These are phyloP conservation scores for Aspergillus pseudotamarii DNA, from an alignment of 2,329 filamentous ascomycete species.

Conservation along the genomic window DNA sequence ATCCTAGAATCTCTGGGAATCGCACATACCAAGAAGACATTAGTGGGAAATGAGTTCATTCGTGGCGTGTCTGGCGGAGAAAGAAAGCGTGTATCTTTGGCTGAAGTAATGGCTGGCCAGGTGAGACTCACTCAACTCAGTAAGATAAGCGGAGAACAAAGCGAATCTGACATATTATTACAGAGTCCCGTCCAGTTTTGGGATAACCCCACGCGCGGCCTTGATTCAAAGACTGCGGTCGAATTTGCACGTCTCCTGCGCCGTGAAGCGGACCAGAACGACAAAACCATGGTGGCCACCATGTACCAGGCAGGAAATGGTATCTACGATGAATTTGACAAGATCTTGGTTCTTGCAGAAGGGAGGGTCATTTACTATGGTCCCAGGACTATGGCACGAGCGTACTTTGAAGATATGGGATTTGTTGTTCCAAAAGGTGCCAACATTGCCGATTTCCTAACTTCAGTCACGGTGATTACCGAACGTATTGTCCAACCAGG, in stretches of 20 bases:
- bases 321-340: slow-evolving; percentile 70
- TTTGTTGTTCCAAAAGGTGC: slow-evolving; percentile 64
- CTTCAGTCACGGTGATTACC: slow-evolving; percentile 62
- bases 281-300: slow-evolving; percentile 62
- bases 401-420: slow-evolving; percentile 66
- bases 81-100: slow-evolving; percentile 68
- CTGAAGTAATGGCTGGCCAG: slow-evolving; percentile 59
- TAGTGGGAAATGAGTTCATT: slow-evolving; percentile 67
- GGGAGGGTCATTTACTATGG: slow-evolving; percentile 68
- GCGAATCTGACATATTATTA: background rate
- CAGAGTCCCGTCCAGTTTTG: slow-evolving; percentile 60
- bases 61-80: slow-evolving; percentile 70
- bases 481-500: slow-evolving; percentile 45
- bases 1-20: slow-evolving; percentile 38
- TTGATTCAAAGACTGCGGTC: slow-evolving; percentile 66
- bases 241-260: slow-evolving; percentile 62
- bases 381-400: slow-evolving; percentile 56
- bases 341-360: slow-evolving; percentile 67
- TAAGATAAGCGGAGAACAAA: background rate
- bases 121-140: slow-evolving; percentile 29
- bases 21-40: slow-evolving; percentile 61
- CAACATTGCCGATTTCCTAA: slow-evolving; percentile 67
- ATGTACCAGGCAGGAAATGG: slow-evolving; percentile 71
- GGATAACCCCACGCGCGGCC: slow-evolving; percentile 67
- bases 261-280: slow-evolving; percentile 61